These are phyloP conservation scores for Cystobasidium slooffiae DNA, from an alignment of 1,284 basidiomycete genomes.

Conservation along the genomic window DNA sequence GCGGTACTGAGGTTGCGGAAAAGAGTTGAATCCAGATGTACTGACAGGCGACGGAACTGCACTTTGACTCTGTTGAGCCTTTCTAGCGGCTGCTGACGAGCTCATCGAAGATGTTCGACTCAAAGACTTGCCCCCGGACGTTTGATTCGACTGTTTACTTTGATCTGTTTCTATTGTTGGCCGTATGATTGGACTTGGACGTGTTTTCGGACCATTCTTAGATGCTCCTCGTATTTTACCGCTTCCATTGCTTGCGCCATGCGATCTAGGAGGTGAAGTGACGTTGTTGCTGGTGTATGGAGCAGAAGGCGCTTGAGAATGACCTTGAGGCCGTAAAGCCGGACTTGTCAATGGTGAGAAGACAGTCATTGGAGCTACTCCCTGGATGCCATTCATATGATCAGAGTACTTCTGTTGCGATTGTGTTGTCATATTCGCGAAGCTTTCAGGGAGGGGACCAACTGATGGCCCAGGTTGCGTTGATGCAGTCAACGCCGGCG, in stretches of 20 bases:
- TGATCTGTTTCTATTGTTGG: constrained; percentile 8
- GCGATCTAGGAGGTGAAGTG: constrained; percentile 12
- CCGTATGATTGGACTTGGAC: constrained; percentile 45
- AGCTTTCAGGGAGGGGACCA: constrained; percentile 42
- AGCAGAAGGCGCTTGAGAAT: not conserved
- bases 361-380: constrained; percentile 59
- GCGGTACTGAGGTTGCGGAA: constrained; percentile 2
- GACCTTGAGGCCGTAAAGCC: constrained; percentile 57
- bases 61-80: constrained; percentile 12
- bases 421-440: constrained; percentile 35
- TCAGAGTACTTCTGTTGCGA: constrained; percentile 36
- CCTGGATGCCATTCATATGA: constrained; percentile 48
- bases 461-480: constrained; percentile 38
- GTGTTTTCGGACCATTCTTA: constrained; percentile 30
- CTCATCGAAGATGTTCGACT: constrained; percentile 3
- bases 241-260: not conserved
- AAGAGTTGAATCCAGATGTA: not conserved
- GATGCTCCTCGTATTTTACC: constrained; percentile 42
- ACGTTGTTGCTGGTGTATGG: not conserved
- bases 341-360: constrained; percentile 66
- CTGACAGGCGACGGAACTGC: constrained; percentile 1
- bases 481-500: constrained; percentile 54
- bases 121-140: not conserved
- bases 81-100: constrained; percentile 6
- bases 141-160: not conserved